A percentile compares a stretch with the other conserved stretches of the same genome.
phyloP scores from a whole-genome alignment of 257 asterid species.

The Solanum ossicruentum region DNA sequence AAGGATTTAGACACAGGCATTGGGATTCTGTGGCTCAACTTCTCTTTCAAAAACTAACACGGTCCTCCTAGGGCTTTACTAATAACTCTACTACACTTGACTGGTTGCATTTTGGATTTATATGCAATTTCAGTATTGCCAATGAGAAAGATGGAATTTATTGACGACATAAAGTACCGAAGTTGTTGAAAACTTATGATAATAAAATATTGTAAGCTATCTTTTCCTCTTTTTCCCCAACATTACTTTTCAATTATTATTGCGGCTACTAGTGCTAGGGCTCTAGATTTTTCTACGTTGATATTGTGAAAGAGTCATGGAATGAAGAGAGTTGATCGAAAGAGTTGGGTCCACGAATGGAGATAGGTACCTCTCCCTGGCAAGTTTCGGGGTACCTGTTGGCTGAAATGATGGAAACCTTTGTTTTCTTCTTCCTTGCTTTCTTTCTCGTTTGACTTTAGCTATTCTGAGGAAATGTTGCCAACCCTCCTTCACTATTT shows the following conservation, averaged over 20 bases:
- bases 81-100: background rate
- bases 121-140: background rate
- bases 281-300: background rate
- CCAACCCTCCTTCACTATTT: no score
- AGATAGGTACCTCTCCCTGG: background rate
- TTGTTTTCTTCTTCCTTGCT: conserved; percentile 5
- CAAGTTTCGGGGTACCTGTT: background rate
- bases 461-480: background rate
- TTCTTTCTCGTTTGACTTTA: conserved; percentile 1
- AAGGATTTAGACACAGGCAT: conserved; percentile 45
- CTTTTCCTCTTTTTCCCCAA: background rate
- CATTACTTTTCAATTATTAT: background rate
- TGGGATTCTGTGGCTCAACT: conserved; percentile 48
- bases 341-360: background rate
- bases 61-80: conserved; percentile 4
- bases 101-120: conserved; percentile 23
- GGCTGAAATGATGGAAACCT: conserved; percentile 8
- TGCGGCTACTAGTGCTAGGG: background rate
- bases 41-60: background rate
- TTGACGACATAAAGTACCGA: background rate
- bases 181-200: background rate
- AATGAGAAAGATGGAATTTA: background rate
- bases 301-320: background rate
- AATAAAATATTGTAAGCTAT: background rate
- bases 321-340: background rate